Evolutionary conservation across 495 filamentous ascomycete genomes (phyloP).

Genomic region (Entonaema liquescens): DNA sequence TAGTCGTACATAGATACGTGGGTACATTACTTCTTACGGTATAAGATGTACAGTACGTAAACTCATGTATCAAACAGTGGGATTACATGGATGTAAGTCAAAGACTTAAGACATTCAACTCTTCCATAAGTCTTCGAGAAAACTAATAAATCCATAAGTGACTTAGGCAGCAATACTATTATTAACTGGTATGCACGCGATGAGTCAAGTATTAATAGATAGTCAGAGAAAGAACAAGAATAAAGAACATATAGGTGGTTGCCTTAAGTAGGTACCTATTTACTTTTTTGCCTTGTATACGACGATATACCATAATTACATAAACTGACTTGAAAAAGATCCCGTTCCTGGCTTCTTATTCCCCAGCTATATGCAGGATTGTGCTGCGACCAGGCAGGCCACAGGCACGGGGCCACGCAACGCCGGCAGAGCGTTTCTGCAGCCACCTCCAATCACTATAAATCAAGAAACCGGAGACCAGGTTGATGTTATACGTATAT

Average conservation of each 20-base stretch:
- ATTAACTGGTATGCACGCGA: neutral
- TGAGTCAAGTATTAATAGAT: neutral
- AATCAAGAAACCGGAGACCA: slow-evolving; percentile 7
- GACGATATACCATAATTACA: too few species aligned
- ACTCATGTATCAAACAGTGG: neutral
- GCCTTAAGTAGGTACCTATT: too few species aligned
- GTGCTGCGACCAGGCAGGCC: slow-evolving; percentile 29
- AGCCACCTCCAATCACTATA: slow-evolving; percentile 20
- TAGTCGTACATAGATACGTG: neutral
- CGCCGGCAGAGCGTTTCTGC: slow-evolving; percentile 11
- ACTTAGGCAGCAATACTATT: neutral
- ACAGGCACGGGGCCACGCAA: slow-evolving; percentile 41
- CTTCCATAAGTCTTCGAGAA: slow-evolving; percentile 6
- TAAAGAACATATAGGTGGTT: too few species aligned
- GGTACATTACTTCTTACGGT: neutral
- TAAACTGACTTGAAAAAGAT: neutral
- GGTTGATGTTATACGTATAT: slow-evolving; percentile 1
- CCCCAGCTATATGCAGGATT: slow-evolving; percentile 24
- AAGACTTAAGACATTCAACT: neutral
- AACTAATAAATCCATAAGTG: too few species aligned
- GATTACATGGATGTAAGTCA: neutral
- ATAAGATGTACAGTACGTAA: slow-evolving; percentile 1
- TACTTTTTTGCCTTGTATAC: too few species aligned
- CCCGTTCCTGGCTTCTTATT: slow-evolving; percentile 7
- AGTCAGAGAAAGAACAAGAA: neutral